Conservation (phyloP, 2,329 filamentous ascomycete genomes). For the Diaporthe helianthi region DNA sequence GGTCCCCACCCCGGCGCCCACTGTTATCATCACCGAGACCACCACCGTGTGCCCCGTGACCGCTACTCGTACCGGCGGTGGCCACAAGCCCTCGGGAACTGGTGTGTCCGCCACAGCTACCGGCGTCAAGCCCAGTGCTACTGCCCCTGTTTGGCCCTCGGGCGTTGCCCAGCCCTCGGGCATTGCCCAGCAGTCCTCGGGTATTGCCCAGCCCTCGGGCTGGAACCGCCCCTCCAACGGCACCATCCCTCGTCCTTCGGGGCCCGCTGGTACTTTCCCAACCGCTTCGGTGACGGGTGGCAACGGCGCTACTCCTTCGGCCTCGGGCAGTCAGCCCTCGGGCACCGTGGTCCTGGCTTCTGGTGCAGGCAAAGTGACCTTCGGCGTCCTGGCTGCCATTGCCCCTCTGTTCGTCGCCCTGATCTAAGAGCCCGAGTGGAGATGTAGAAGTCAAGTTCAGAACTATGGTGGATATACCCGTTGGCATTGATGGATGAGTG, state of each 20-base stretch:
- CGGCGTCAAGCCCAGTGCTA: slow-evolving; percentile 1
- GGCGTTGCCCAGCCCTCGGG: slow-evolving; percentile 31
- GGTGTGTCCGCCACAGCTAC: not conserved
- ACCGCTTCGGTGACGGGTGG: slow-evolving; percentile 4
- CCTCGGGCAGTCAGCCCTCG: slow-evolving; percentile 11
- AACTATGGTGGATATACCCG: slow-evolving; percentile 1
- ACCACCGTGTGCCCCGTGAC: slow-evolving; percentile 31
- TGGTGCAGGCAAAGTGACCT: slow-evolving; percentile 32
- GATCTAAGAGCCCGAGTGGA: slow-evolving; percentile 21
- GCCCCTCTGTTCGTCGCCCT: slow-evolving; percentile 32
- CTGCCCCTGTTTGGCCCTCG: slow-evolving; percentile 15
- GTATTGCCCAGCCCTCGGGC: slow-evolving; percentile 31
- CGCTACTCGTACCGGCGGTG: not conserved
- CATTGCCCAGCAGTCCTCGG: no score
- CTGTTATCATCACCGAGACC: slow-evolving; percentile 35
- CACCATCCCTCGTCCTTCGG: slow-evolving; percentile 28
- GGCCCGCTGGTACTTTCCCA: slow-evolving; percentile 1
- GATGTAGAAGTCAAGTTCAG: no score
- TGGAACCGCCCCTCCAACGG: slow-evolving; percentile 30
- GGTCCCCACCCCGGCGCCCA: slow-evolving; percentile 36
- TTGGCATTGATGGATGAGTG: slow-evolving; percentile 12
- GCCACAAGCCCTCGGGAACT: slow-evolving; percentile 5
- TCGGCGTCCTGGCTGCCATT: slow-evolving; percentile 33
- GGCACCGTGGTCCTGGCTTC: slow-evolving; percentile 22
- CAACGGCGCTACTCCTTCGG: slow-evolving; percentile 8